A percentile compares a stretch with the other conserved stretches of the same genome.
Conservation (phyloP, 2,329 filamentous ascomycete genomes). For the Diaporthe sp. region DNA sequence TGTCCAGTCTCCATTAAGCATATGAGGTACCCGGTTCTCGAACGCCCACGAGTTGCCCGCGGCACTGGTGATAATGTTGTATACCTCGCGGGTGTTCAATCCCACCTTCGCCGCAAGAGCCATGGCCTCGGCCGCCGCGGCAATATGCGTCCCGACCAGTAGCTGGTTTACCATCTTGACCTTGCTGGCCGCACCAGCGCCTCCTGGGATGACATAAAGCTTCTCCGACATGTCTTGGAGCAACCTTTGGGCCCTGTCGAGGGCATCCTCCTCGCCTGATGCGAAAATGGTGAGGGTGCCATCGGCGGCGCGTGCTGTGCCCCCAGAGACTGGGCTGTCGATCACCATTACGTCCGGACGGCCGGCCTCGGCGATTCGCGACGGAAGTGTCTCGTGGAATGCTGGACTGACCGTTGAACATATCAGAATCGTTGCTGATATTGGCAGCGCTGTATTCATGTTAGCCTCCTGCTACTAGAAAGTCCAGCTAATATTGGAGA, state of each 20-base stretch:
- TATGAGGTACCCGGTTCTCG: too few species aligned
- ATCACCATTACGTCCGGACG: slow-evolving; percentile 70
- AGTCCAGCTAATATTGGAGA: neutral
- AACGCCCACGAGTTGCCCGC: too few species aligned
- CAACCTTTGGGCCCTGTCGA: slow-evolving; percentile 66
- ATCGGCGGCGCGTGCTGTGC: slow-evolving; percentile 54
- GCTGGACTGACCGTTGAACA: slow-evolving; percentile 72
- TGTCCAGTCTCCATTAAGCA: too few species aligned
- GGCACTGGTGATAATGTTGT: slow-evolving; percentile 49
- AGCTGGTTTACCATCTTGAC: slow-evolving; percentile 67
- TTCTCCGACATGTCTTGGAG: slow-evolving; percentile 71
- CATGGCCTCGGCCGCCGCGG: slow-evolving; percentile 65
- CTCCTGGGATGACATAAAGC: slow-evolving; percentile 65
- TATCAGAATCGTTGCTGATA: slow-evolving; percentile 68
- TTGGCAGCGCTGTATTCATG: slow-evolving; percentile 57
- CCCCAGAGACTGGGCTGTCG: slow-evolving; percentile 74
- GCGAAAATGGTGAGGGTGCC: slow-evolving; percentile 66
- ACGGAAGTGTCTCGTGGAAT: slow-evolving; percentile 66
- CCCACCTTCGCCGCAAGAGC: slow-evolving; percentile 64
- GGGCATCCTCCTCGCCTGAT: slow-evolving; percentile 63
- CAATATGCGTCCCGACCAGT: slow-evolving; percentile 66
- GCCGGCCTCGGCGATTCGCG: slow-evolving; percentile 62
- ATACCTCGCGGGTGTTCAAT: slow-evolving; percentile 55
- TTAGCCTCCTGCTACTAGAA: neutral
- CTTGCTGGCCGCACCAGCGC: slow-evolving; percentile 64